These are phyloP conservation scores for Candida vartiovaarae DNA, from an alignment of 805 yeast genomes.

Conservation along the genomic window DNA sequence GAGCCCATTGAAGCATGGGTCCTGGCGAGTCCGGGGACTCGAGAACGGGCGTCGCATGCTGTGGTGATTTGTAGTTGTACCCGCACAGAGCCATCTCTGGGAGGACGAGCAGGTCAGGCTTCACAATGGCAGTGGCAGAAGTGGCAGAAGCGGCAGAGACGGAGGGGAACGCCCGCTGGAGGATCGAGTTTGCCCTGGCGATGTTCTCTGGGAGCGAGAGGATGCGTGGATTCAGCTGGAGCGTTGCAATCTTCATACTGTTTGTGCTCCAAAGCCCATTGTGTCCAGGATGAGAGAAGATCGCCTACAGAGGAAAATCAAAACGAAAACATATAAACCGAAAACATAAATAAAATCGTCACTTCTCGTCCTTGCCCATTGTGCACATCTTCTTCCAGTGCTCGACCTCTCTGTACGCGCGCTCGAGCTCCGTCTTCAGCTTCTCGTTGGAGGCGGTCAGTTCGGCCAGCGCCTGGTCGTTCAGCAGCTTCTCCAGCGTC, in stretches of 20 bases:
- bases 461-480: conserved; percentile 88
- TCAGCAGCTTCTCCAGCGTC: conserved; percentile 86
- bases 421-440: conserved; percentile 79
- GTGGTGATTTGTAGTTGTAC: conserved; percentile 49
- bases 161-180: conserved; percentile 17
- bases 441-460: conserved; percentile 80
- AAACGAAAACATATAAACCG: background rate
- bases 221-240: conserved; percentile 61
- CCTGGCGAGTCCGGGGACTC: conserved; percentile 40
- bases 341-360: background rate
- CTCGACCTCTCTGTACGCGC: conserved; percentile 89
- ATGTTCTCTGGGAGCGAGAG: conserved; percentile 54
- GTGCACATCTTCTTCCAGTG: conserved; percentile 52
- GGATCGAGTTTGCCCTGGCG: conserved; percentile 32
- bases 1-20: conserved; percentile 50
- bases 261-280: too few species aligned
- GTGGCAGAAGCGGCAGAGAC: conserved; percentile 9
- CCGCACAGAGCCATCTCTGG: conserved; percentile 88
- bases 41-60: conserved; percentile 49
- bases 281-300: background rate
- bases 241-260: conserved; percentile 48
- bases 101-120: conserved; percentile 61
- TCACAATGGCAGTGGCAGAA: too few species aligned
- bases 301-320: background rate
- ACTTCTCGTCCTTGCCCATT: conserved; percentile 7